Evolutionary conservation across 208 protist genomes (phyloP).

Genomic region (Wallacemonas sp.): DNA sequence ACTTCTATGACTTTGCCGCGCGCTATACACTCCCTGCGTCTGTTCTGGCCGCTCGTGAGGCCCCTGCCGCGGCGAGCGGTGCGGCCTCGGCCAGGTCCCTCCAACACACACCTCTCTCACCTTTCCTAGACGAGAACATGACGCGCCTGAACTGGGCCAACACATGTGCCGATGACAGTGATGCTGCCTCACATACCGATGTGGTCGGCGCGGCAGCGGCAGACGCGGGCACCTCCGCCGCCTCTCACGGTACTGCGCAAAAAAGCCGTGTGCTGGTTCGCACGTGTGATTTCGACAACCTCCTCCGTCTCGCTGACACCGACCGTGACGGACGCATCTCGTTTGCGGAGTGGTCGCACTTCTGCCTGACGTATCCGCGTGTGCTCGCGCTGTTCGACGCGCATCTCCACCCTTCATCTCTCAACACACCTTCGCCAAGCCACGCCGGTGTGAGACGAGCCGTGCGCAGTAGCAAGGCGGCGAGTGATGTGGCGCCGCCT

Average conservation of each 20-base stretch:
- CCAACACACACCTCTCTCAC: neutral
- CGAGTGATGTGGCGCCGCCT: too few species aligned
- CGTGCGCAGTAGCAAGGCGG: too few species aligned
- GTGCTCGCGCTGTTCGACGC: conserved; percentile 40
- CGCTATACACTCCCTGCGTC: conserved; percentile 7
- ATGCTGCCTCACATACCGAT: neutral
- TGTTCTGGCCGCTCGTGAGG: neutral
- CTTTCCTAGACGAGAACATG: conserved; percentile 8
- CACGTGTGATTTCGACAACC: conserved; percentile 20
- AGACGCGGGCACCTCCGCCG: neutral
- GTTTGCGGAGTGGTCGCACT: conserved; percentile 57
- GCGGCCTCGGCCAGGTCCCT: too few species aligned
- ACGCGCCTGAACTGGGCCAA: neutral
- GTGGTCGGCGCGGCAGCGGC: conserved; percentile 11
- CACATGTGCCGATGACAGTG: neutral
- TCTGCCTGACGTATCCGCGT: conserved; percentile 36
- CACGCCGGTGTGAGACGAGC: too few species aligned
- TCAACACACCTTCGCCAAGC: too few species aligned
- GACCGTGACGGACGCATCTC: conserved; percentile 49
- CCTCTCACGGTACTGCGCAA: neutral
- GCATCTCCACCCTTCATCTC: conserved; percentile 7
- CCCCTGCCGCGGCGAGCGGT: neutral
- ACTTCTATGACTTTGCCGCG: conserved; percentile 32
- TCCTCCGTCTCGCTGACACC: conserved; percentile 48
- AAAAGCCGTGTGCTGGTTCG: neutral